Conservation (phyloP, 1,284 basidiomycete species). For the Heterobasidion annosum region DNA sequence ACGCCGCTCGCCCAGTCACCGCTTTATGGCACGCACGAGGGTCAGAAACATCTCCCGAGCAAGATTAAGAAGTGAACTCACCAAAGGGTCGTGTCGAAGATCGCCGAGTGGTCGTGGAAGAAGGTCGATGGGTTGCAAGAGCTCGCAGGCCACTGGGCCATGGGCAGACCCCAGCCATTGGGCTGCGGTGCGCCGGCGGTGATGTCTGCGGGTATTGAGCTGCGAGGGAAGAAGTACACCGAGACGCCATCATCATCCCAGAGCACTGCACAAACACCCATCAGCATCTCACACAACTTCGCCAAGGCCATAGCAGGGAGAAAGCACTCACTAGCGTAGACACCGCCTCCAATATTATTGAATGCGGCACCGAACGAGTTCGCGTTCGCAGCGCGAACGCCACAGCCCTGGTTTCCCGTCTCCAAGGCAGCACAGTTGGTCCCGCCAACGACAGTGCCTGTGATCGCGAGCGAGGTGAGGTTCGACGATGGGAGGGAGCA, state of each 20-base stretch:
- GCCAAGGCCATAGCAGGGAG: neutral
- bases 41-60: no score
- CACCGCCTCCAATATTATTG: slow-evolving; percentile 69
- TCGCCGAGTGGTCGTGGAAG: slow-evolving; percentile 69
- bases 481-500: slow-evolving; percentile 55
- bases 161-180: slow-evolving; percentile 63
- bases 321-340: slow-evolving; percentile 62
- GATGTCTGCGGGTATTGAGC: slow-evolving; percentile 69
- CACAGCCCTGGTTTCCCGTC: slow-evolving; percentile 67
- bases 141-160: slow-evolving; percentile 66
- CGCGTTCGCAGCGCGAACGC: slow-evolving; percentile 39
- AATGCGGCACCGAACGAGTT: slow-evolving; percentile 61
- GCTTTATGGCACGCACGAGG: slow-evolving; percentile 15
- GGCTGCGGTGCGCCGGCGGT: slow-evolving; percentile 58
- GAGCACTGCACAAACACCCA: slow-evolving; percentile 39
- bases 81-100: slow-evolving; percentile 75
- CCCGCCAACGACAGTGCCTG: slow-evolving; percentile 55
- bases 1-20: slow-evolving; percentile 82
- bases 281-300: neutral
- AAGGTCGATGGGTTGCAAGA: slow-evolving; percentile 66
- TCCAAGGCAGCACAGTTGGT: slow-evolving; percentile 62
- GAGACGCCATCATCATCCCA: slow-evolving; percentile 70
- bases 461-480: slow-evolving; percentile 38
- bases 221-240: slow-evolving; percentile 76
- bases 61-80: no score